phyloP scores from a whole-genome alignment of 2,329 filamentous ascomycete genomes.

The Fonsecaea multimorphosa region DNA sequence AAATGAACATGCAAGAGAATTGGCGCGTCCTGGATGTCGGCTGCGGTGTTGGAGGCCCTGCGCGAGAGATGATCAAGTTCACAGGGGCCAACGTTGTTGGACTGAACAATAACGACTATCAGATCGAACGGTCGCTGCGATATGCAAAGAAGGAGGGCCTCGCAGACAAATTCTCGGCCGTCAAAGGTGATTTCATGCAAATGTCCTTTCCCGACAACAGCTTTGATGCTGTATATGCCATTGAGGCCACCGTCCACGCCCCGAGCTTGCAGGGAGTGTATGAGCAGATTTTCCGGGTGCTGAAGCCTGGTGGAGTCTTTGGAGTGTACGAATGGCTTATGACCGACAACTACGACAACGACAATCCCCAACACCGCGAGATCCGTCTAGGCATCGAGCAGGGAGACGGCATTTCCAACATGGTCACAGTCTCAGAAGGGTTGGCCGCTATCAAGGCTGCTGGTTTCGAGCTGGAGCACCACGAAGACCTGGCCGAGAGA shows the following conservation, averaged over 20 bases:
- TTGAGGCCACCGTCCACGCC: conserved; percentile 95
- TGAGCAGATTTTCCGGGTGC: conserved; percentile 88
- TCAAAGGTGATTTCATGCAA: conserved; percentile 99
- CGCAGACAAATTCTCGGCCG: conserved; percentile 77
- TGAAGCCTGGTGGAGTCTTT: conserved; percentile 95
- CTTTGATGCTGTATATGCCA: conserved; percentile 95
- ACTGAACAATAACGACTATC: conserved; percentile 99
- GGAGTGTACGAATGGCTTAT: conserved; percentile 99
- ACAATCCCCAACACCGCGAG: conserved; percentile 82
- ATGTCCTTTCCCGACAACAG: conserved; percentile 91
- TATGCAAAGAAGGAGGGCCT: conserved; percentile 85
- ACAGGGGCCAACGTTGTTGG: conserved; percentile 86
- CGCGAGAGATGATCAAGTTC: conserved; percentile 95
- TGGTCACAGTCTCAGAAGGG: conserved; percentile 85
- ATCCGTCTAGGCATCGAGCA: conserved; percentile 95
- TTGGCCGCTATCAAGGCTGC: conserved; percentile 82
- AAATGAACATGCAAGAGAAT: conserved; percentile 81
- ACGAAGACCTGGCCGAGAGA: conserved; percentile 85
- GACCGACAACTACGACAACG: conserved; percentile 93
- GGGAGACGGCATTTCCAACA: conserved; percentile 96
- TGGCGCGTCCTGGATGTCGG: conserved; percentile 95
- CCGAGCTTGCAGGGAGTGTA: conserved; percentile 91
- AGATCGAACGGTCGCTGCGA: conserved; percentile 88
- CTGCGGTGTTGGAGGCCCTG: conserved; percentile 94
- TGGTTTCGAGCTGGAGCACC: conserved; percentile 80